phyloP scores from a whole-genome alignment of 148 eudicot species.

The Silene latifolia region DNA sequence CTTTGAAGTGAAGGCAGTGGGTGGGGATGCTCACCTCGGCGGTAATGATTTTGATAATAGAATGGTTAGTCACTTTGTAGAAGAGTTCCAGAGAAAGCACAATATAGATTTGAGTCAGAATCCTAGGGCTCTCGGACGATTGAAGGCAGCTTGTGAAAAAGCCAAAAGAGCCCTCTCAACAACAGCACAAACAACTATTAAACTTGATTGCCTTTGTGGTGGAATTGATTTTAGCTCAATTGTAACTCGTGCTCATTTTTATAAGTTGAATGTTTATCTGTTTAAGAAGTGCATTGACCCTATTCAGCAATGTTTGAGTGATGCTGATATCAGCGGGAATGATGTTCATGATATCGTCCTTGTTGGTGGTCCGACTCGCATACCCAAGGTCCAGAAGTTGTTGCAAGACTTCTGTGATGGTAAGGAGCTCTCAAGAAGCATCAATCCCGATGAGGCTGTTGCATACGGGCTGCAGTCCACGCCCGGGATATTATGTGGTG shows the following conservation, averaged over 20 bases:
- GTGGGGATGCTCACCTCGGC: too few species aligned
- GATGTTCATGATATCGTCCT: conserved; percentile 19
- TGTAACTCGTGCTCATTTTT: conserved; percentile 7
- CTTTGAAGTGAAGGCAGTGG: too few species aligned
- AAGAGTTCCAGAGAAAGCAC: not conserved
- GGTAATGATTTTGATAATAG: not conserved
- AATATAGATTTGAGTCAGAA: not conserved
- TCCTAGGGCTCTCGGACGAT: not conserved
- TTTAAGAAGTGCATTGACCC: conserved; percentile 3
- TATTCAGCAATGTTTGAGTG: conserved; percentile 10
- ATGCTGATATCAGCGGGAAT: conserved; percentile 6
- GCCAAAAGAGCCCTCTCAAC: too few species aligned
- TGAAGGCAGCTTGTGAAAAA: not conserved
- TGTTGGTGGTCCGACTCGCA: conserved; percentile 10
- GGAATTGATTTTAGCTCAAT: not conserved
- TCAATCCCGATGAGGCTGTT: too few species aligned
- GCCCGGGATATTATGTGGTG: too few species aligned
- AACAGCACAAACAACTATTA: too few species aligned
- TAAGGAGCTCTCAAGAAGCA: too few species aligned
- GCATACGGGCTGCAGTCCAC: conserved; percentile 19
- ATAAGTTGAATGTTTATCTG: conserved; percentile 10
- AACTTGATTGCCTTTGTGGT: conserved; percentile 1
- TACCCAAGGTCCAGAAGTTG: not conserved
- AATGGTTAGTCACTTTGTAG: too few species aligned
- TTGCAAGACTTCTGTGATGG: conserved; percentile 21